Evolutionary conservation across 1,284 basidiomycete genomes (phyloP).

Genomic region (Pseudozyma tsukubaensis): DNA sequence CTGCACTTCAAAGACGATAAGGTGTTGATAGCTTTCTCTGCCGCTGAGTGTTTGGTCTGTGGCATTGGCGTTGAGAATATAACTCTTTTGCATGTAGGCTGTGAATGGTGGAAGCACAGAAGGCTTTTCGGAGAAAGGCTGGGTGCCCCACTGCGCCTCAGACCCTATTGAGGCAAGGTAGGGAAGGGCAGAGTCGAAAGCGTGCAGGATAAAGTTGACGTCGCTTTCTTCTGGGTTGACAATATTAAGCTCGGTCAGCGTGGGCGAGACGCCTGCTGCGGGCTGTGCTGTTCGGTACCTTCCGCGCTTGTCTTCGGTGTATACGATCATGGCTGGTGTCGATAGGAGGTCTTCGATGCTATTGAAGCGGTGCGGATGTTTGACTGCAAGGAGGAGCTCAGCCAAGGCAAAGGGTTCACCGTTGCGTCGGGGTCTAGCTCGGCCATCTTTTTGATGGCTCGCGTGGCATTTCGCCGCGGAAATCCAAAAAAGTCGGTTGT

Average conservation of each 20-base stretch:
- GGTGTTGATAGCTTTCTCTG: conserved; percentile 12
- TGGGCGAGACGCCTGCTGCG: neutral
- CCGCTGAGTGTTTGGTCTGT: neutral
- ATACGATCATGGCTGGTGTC: conserved; percentile 11
- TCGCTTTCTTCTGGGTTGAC: conserved; percentile 36
- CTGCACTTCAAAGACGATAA: conserved; percentile 24
- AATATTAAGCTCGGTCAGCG: conserved; percentile 16
- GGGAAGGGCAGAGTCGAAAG: conserved; percentile 50
- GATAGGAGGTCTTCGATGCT: too few species aligned
- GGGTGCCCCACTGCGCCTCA: conserved; percentile 47
- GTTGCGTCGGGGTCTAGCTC: conserved; percentile 4
- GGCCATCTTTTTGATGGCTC: conserved; percentile 1
- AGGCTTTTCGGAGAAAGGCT: conserved; percentile 31
- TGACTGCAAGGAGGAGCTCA: neutral
- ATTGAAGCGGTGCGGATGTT: neutral
- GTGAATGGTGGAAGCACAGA: conserved; percentile 1
- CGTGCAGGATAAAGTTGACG: conserved; percentile 33
- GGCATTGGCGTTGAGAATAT: neutral
- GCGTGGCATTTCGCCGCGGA: conserved; percentile 2
- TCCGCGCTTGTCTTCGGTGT: neutral
- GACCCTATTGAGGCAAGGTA: conserved; percentile 52
- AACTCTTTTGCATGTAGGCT: conserved; percentile 18
- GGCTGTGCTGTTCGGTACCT: conserved; percentile 30
- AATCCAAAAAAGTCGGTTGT: neutral
- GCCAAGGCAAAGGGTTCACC: too few species aligned